Base-by-base conservation (phyloP, 306 rosid species). In the Calophaca sinica region DNA sequence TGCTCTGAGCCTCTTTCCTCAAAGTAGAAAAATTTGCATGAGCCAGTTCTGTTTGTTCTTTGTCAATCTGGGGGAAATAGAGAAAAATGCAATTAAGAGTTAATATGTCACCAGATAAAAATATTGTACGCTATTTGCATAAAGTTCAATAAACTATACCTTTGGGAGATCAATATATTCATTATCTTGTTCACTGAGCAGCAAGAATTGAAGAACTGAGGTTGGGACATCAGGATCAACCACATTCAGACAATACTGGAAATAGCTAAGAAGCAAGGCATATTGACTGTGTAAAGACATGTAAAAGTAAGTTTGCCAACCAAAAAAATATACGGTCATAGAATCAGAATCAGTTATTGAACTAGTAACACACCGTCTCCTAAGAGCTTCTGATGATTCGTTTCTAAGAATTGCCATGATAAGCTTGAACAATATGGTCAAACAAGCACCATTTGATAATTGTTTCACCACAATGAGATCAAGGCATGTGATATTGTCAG, bases 191-290 rank as follows among this genome's bases (percentile, higher is more conserved):
- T 88, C 97, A 80, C 80, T 88, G 57, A 86, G 88, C 63, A 91
- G 84, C 86, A 94, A 80, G 82, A 84, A 87, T 35, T 91, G 98
- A 84, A 91, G 85, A 84, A 94, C 93, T 32, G 91, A 83, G 79
- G 90, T 82, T 32, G 98, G 98, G 77, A 94, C 88, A 85, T 91
- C 96, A 7, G 96, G 97, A 78, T 91, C 93, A 80, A 91, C 89
- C 69, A 94, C 79, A 85, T 94, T 91, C 68, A 80, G 91, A 76
- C 97, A 94, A 81, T 94, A 94, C 86, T 94, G 98, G 76, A 94
- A 90, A 86, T 91, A 94, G 94, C 98, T 88, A 72, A 94, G 96
- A 78, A 94, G 87, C 81, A 94, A 67, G 28, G 97, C 96, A 78
- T 91, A 94, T 91, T 91, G 97, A 66, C 98, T 94, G 96, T 64